Evolutionary conservation across 2,329 filamentous ascomycete genomes (phyloP), one percentile per base, ranked within the genome.

Genomic region (Furcasterigmium sp.): DNA sequence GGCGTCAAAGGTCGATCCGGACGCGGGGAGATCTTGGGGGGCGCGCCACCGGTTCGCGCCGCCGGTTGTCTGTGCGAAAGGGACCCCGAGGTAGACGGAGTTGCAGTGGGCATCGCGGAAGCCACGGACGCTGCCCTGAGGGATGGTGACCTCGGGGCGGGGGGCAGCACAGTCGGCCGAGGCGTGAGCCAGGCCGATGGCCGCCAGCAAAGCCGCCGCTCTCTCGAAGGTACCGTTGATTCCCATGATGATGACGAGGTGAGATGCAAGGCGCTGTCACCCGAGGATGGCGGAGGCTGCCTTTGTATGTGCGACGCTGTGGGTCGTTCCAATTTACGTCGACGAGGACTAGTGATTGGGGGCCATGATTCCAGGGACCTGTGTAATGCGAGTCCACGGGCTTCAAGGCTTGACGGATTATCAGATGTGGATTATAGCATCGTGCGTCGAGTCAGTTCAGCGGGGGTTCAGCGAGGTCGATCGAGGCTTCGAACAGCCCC

Each of bases 41-140:
- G 54, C 36, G 11, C 51, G 51, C 56, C 57, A 50, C 55, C 64
- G 51, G 49, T 68, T 68, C 34, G 60, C 45, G n/a, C 64, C 65
- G 3, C 57, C 65, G 2, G 65, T 68, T 1, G 63, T 61, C 8
- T 59, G 59, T 17, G 65, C 65, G 44, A 59, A 68, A 1, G 65
- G 65, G 8, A 68, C 55, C 8, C 65, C 65, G 8, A 68, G 53
- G 42, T 56, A 68, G 5, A 68, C 63, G 1, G 56, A 54, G 49
- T 57, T 61, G 20, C 50, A 49, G 32, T 52, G 56, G 32, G 51
- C 55, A 41, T 68, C 66, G 7, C 53, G 57, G 51, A 62, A 65
- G 17, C 61, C 67, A 32, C 60, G 51, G 29, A 69, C 51, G 2
- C 47, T 52, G 15, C 58, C 62, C 41, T 65, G 60, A 6, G 54